phyloP scores from a whole-genome alignment of 2,329 filamentous ascomycete species.

The Fusarium incarnatum region DNA sequence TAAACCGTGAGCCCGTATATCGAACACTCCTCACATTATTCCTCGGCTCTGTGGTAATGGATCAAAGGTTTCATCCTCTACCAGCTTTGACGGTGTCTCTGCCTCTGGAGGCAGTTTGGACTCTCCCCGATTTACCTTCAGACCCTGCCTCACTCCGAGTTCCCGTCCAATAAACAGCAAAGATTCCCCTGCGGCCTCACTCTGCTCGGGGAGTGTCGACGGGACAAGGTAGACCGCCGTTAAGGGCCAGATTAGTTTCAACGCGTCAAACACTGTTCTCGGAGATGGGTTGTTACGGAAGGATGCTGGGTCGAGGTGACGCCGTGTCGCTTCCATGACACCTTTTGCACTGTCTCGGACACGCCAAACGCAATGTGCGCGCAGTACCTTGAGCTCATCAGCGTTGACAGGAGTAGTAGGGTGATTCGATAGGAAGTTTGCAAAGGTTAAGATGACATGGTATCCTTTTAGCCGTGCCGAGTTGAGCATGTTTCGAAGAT shows the following conservation, averaged over 20 bases:
- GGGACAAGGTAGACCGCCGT: slow-evolving; percentile 48
- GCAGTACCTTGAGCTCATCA: slow-evolving; percentile 45
- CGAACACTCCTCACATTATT: slow-evolving; percentile 19
- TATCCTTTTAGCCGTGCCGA: slow-evolving; percentile 53
- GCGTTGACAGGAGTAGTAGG: slow-evolving; percentile 39
- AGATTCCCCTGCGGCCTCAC: slow-evolving; percentile 43
- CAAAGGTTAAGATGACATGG: slow-evolving; percentile 48
- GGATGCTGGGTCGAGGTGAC: slow-evolving; percentile 43
- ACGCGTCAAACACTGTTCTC: slow-evolving; percentile 51
- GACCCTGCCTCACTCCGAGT: slow-evolving; percentile 53
- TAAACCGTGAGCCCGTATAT: neutral
- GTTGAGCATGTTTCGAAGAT: slow-evolving; percentile 51
- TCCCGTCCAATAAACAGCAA: slow-evolving; percentile 52
- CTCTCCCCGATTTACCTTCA: slow-evolving; percentile 41
- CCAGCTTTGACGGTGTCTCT: slow-evolving; percentile 38
- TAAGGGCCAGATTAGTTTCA: slow-evolving; percentile 55
- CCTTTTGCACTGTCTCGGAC: slow-evolving; percentile 46
- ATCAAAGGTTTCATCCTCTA: slow-evolving; percentile 32
- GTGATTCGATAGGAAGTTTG: slow-evolving; percentile 53
- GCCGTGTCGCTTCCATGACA: slow-evolving; percentile 47
- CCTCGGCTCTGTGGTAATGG: slow-evolving; percentile 27
- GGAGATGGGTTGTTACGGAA: slow-evolving; percentile 47
- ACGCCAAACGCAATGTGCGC: slow-evolving; percentile 44
- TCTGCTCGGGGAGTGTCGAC: slow-evolving; percentile 47
- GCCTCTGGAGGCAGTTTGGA: slow-evolving; percentile 46